Evolutionary conservation across 805 yeast genomes (phyloP).

Genomic region (Peterozyma toletana): DNA sequence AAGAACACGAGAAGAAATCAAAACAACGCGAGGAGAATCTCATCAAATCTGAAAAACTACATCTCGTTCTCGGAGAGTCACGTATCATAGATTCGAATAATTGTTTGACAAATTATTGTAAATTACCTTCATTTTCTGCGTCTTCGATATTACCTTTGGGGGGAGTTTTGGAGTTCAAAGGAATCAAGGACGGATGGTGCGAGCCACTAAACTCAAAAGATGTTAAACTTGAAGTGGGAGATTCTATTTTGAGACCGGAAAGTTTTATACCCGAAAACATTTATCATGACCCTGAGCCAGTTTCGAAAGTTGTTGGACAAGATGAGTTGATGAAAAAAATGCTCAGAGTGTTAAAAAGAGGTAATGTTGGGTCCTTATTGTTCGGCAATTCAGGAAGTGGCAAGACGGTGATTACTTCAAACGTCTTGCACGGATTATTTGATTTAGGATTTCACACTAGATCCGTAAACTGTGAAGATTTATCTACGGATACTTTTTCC

Average conservation of each 20-base stretch:
- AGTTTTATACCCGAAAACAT: conserved; percentile 23
- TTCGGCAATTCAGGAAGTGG: conserved; percentile 82
- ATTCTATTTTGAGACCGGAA: conserved; percentile 35
- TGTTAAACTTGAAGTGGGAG: conserved; percentile 40
- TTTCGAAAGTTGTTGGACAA: conserved; percentile 46
- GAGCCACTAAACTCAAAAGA: conserved; percentile 25
- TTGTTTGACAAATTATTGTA: conserved; percentile 42
- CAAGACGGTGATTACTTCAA: conserved; percentile 49
- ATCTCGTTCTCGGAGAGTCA: conserved; percentile 9
- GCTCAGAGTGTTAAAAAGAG: conserved; percentile 31
- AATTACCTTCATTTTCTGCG: conserved; percentile 42
- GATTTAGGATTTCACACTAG: conserved; percentile 39
- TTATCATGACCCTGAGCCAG: conserved; percentile 9
- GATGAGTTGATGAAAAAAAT: conserved; percentile 35
- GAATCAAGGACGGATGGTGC: conserved; percentile 39
- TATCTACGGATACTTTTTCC: conserved; percentile 51
- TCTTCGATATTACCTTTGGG: conserved; percentile 43
- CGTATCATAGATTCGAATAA: conserved; percentile 12
- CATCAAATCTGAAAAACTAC: conserved; percentile 16
- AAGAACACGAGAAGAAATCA: conserved; percentile 14
- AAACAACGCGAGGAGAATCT: conserved; percentile 13
- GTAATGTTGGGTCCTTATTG: conserved; percentile 50
- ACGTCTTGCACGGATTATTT: conserved; percentile 29
- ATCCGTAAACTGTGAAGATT: conserved; percentile 43
- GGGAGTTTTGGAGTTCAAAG: conserved; percentile 46